Conservation (phyloP, 208 protist species). For the Dictyostelium gargantuum region DNA sequence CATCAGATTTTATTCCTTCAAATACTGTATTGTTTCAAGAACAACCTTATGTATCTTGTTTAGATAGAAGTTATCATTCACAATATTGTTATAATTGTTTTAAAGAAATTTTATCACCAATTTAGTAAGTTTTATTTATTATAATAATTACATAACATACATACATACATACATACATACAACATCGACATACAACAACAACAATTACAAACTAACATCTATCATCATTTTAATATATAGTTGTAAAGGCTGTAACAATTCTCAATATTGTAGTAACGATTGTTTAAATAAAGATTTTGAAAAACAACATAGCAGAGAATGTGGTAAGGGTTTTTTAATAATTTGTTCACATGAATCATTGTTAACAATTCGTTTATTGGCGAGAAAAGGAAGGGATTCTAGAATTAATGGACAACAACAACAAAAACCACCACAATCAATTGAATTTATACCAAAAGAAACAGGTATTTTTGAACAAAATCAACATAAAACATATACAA, state of each 20-base stretch:
- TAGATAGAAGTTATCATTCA: slow-evolving; percentile 6
- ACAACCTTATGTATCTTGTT: slow-evolving; percentile 10
- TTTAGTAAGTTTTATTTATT: no score
- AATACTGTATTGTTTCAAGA: slow-evolving; percentile 43
- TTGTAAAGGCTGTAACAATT: slow-evolving; percentile 26
- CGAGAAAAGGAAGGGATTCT: slow-evolving; percentile 4
- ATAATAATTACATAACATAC: no score
- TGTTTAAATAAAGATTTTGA: slow-evolving; percentile 25
- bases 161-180: no score
- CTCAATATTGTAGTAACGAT: slow-evolving; percentile 34
- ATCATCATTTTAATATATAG: no score
- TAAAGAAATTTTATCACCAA: slow-evolving; percentile 52
- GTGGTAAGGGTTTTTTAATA: slow-evolving; percentile 32
- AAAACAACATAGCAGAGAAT: slow-evolving; percentile 10
- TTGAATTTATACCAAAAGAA: background rate
- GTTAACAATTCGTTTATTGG: background rate
- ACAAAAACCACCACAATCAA: background rate
- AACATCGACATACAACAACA: no score
- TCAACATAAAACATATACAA: background rate
- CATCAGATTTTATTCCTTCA: background rate
- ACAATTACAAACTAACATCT: no score
- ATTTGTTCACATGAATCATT: slow-evolving; percentile 30
- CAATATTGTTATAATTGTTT: slow-evolving; percentile 43
- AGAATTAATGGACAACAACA: background rate
- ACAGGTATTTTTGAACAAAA: background rate